Evolutionary conservation across 352 stramenopile genomes (phyloP), one percentile per base, ranked within the genome.

Genomic region (Globisporangium alternatum): DNA sequence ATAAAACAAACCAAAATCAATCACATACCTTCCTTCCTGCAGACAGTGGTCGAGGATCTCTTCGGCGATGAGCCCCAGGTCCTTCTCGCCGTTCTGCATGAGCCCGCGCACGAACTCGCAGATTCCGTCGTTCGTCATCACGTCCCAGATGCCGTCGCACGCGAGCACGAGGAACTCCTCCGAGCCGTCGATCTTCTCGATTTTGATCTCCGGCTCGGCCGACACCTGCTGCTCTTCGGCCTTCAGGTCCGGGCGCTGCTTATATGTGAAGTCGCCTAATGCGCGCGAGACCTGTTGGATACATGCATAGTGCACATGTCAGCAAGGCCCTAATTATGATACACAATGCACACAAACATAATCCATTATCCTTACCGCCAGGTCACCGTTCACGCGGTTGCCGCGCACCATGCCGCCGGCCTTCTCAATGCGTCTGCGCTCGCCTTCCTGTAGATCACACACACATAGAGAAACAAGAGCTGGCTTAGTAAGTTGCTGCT

Each of bases 131-230:
- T 97, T 96, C 52, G 67, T 85, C 85, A 98, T 97, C 39, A 98
- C 92, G 56, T 98, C 93, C 92, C 93, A 98, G 56, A 98, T 96
- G 44, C 92, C 93, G 60, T 98, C 92, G 62, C 91, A 98, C 10
- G 91, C 93, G 39, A 98, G 75, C 19, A 98, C 68, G 4, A 98
- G 69, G 61, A 97, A 97, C 70, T 97, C 87, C 60, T 98, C 89
- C 48, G 92, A 85, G 45, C 80, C 77, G 56, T 93, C 80, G 10
- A 90, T 78, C 61, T 69, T 49, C 52, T 95, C 74, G 54, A 96
- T 77, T 69, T 90, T 81, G 65, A 97, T 86, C 17, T 98, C 93
- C 0, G 93, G 90, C 66, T 96, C 88, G 0, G 88, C 81, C 21
- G 89, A 96, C 30, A 75, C 78, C 65, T 97, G 84, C 66, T 97